phyloP scores from a whole-genome alignment of 2,329 filamentous ascomycete species.

The Hypoxylon sp. region DNA sequence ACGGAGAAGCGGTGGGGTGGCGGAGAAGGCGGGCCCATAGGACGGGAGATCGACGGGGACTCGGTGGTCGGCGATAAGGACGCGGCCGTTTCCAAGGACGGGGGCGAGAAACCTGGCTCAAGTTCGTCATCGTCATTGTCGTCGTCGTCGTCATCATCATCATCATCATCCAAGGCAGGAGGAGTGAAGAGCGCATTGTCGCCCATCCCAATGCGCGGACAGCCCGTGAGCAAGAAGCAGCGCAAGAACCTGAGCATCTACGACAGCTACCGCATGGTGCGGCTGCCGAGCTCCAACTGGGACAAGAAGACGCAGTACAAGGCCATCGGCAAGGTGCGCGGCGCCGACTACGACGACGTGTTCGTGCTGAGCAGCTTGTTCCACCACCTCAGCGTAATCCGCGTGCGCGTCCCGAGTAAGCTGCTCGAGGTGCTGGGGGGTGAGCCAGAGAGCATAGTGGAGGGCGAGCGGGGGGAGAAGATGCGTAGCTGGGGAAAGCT shows the following conservation, averaged over 20 bases:
- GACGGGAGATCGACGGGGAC: constrained; percentile 70
- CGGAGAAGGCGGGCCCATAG: constrained; percentile 73
- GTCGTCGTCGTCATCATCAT: background rate
- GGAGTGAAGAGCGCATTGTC: background rate
- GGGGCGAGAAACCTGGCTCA: background rate
- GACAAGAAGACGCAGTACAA: constrained; percentile 72
- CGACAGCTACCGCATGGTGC: constrained; percentile 74
- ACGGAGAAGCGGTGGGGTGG: constrained; percentile 74
- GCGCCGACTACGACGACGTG: constrained; percentile 70
- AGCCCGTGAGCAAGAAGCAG: constrained; percentile 62
- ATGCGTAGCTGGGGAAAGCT: constrained; percentile 66
- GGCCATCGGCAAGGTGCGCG: constrained; percentile 66
- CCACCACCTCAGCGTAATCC: constrained; percentile 72
- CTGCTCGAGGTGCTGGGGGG: constrained; percentile 69
- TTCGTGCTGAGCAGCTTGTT: constrained; percentile 74
- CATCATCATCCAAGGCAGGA: background rate
- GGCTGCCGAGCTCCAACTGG: constrained; percentile 71
- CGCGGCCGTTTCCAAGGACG: constrained; percentile 5
- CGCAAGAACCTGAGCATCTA: constrained; percentile 72
- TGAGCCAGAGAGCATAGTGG: constrained; percentile 47
- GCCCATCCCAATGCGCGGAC: constrained; percentile 49
- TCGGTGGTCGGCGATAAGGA: constrained; percentile 64
- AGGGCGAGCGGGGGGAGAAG: constrained; percentile 39
- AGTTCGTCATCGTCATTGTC: background rate
- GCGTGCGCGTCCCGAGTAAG: constrained; percentile 70